Percentiles rank a stretch among this genome's conserved stretches.
These are phyloP conservation scores for Epichloe hybrida DNA, from an alignment of 2,329 filamentous ascomycete genomes.

Conservation along the genomic window DNA sequence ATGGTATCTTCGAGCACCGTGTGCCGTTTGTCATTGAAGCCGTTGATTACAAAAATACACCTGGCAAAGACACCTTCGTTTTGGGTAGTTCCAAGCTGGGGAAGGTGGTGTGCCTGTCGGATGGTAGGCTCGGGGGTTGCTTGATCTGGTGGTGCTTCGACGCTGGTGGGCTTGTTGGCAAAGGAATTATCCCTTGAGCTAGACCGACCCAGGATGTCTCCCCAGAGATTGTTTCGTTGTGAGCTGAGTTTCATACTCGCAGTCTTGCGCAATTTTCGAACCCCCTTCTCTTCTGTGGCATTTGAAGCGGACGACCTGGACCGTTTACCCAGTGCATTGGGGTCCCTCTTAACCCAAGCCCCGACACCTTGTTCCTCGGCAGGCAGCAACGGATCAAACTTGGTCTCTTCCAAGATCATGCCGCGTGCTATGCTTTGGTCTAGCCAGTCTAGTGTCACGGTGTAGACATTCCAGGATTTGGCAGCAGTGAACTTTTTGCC, in stretches of 20 bases:
- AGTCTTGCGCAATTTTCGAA: constrained; percentile 73
- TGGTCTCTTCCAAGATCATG: constrained; percentile 80
- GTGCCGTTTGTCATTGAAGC: constrained; percentile 41
- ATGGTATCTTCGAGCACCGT: constrained; percentile 34
- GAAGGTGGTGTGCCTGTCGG: constrained; percentile 2
- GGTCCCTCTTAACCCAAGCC: constrained; percentile 50
- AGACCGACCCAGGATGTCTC: constrained; percentile 57
- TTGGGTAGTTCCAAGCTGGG: background rate
- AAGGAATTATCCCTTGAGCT: constrained; percentile 23
- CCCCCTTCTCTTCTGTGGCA: constrained; percentile 35
- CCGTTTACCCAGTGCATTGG: constrained; percentile 43
- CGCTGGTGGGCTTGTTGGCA: constrained; percentile 10
- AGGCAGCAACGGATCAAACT: constrained; percentile 65
- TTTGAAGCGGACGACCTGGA: constrained; percentile 33
- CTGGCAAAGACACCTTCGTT: constrained; percentile 35
- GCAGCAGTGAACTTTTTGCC: constrained; percentile 88
- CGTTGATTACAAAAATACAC: constrained; percentile 46
- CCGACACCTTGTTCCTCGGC: constrained; percentile 58
- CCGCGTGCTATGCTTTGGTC: constrained; percentile 69
- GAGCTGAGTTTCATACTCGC: constrained; percentile 71
- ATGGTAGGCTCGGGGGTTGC: constrained; percentile 4
- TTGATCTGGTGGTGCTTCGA: constrained; percentile 3
- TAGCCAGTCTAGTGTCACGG: constrained; percentile 78
- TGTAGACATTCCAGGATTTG: constrained; percentile 64
- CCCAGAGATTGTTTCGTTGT: constrained; percentile 79